A percentile compares a stretch with the other conserved stretches of the same genome.
Conservation (phyloP, 495 filamentous ascomycete species). For the Aspergillus incahuasiensis region DNA sequence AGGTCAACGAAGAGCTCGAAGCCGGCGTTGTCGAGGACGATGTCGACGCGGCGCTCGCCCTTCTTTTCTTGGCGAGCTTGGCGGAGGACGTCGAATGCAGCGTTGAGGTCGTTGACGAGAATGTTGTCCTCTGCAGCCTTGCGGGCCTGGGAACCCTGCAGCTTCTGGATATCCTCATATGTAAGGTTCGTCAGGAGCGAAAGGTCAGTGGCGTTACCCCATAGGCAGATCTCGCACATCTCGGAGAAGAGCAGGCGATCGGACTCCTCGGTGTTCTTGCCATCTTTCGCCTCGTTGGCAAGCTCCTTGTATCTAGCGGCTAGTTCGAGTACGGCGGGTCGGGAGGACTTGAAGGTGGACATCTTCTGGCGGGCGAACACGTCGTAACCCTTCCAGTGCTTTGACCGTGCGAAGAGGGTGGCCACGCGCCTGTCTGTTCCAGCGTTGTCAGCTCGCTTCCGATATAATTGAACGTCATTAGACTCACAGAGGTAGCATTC, state of each 20-base stretch:
- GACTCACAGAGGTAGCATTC: slow-evolving; percentile 94
- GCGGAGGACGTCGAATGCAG: slow-evolving; percentile 66
- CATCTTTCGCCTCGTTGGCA: slow-evolving; percentile 49
- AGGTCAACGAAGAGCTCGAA: slow-evolving; percentile 96
- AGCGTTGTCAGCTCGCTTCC: slow-evolving; percentile 17
- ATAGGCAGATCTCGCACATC: slow-evolving; percentile 95
- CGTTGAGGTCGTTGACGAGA: slow-evolving; percentile 72
- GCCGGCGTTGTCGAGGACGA: slow-evolving; percentile 92
- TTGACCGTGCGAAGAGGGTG: slow-evolving; percentile 69
- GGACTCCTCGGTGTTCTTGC: slow-evolving; percentile 55
- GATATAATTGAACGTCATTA: not conserved
- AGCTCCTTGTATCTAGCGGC: slow-evolving; percentile 69
- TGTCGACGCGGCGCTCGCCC: slow-evolving; percentile 69
- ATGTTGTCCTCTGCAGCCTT: slow-evolving; percentile 86
- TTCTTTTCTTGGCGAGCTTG: slow-evolving; percentile 49
- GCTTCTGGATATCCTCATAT: slow-evolving; percentile 93
- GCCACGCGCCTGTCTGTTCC: slow-evolving; percentile 59
- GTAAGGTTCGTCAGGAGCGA: slow-evolving; percentile 84
- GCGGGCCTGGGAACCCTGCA: slow-evolving; percentile 82
- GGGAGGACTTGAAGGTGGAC: slow-evolving; percentile 87
- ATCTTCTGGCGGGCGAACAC: slow-evolving; percentile 90
- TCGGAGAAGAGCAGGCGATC: slow-evolving; percentile 79
- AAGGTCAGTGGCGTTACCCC: slow-evolving; percentile 96
- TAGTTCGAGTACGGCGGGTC: slow-evolving; percentile 85
- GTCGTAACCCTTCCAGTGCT: slow-evolving; percentile 88